phyloP scores from a whole-genome alignment of 257 asterid genomes.

The Knoxia roxburghii region DNA sequence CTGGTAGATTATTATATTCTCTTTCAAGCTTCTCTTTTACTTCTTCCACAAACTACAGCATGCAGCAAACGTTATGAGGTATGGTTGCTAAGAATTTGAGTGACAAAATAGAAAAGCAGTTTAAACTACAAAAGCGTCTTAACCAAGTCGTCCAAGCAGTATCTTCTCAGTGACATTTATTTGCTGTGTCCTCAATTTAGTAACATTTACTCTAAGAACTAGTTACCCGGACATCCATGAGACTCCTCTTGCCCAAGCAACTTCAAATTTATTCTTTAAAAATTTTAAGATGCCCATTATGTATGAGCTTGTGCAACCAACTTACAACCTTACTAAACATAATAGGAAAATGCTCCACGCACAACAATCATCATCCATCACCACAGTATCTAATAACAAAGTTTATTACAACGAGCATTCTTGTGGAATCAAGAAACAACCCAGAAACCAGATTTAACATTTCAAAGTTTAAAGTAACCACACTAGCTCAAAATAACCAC shows the following conservation, averaged over 20 bases:
- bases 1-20: slow-evolving; percentile 57
- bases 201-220: neutral
- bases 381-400: neutral
- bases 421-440: neutral
- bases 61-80: neutral
- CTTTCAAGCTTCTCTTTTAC: slow-evolving; percentile 79
- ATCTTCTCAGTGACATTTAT: neutral
- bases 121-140: neutral
- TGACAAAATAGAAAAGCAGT: neutral
- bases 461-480: neutral
- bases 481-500: neutral
- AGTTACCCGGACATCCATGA: neutral
- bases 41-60: slow-evolving; percentile 57
- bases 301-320: neutral
- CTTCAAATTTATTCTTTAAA: neutral
- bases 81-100: neutral
- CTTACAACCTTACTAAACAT: neutral
- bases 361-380: neutral
- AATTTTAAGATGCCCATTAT: neutral
- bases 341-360: neutral
- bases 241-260: slow-evolving; percentile 4
- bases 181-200: neutral
- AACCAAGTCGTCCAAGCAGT: neutral
- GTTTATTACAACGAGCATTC: neutral
- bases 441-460: neutral